phyloP scores from a whole-genome alignment of 257 asterid species.

The Verbena officinalis region DNA sequence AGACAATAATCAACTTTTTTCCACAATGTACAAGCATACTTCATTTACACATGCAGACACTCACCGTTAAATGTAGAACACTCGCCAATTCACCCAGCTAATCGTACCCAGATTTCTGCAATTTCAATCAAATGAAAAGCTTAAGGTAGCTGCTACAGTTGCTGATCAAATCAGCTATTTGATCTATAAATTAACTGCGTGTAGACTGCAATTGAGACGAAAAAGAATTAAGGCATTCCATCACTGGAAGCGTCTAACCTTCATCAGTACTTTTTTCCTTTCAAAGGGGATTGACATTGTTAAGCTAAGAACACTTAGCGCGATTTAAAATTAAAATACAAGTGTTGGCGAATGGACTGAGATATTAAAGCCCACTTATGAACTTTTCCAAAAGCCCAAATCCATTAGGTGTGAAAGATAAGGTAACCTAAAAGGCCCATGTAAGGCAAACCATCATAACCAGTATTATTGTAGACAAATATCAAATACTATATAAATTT shows the following conservation, averaged over 20 bases:
- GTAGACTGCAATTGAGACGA: not conserved
- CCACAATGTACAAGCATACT: not conserved
- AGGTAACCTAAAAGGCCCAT: not conserved
- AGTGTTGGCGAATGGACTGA: too few species aligned
- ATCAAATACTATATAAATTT: too few species aligned
- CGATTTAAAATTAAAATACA: too few species aligned
- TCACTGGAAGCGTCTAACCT: not conserved
- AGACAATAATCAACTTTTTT: not conserved
- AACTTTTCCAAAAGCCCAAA: not conserved
- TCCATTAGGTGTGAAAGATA: not conserved
- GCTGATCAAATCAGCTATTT: not conserved
- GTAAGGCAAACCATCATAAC: too few species aligned
- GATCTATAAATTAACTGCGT: not conserved
- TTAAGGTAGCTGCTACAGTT: not conserved
- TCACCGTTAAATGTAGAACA: not conserved
- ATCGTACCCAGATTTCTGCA: conserved; percentile 6
- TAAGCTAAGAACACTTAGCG: too few species aligned
- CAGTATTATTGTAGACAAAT: too few species aligned
- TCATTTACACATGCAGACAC: conserved; percentile 1
- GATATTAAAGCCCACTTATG: not conserved
- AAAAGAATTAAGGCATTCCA: not conserved
- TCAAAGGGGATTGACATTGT: too few species aligned
- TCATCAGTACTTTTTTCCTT: not conserved
- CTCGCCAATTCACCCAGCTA: not conserved
- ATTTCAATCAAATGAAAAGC: not conserved